Conservation (phyloP, 257 asterid genomes). For the Fraxinus anomala region DNA sequence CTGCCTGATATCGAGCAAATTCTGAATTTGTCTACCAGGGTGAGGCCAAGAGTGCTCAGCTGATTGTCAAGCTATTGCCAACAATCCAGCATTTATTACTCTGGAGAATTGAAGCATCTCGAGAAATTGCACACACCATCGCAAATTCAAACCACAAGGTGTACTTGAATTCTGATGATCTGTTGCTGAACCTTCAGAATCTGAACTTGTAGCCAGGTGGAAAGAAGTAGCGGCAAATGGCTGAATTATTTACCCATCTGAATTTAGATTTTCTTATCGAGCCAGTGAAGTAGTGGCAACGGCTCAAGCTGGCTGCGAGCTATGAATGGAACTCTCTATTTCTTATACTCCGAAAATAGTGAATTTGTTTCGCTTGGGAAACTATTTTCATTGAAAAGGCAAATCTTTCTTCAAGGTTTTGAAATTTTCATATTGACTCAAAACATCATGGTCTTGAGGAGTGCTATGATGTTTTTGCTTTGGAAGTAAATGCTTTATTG, state of each 20-base stretch:
- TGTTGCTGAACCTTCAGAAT: slow-evolving; percentile 48
- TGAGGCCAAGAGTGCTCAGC: slow-evolving; percentile 63
- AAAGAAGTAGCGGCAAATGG: slow-evolving; percentile 10
- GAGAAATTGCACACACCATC: slow-evolving; percentile 41
- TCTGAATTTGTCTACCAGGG: slow-evolving; percentile 40
- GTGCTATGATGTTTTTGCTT: too few relatives aligned
- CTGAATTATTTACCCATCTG: not conserved
- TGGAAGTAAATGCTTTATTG: too few relatives aligned
- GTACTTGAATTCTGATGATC: slow-evolving; percentile 46
- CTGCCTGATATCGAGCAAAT: not conserved
- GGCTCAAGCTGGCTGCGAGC: not conserved
- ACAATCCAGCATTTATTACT: slow-evolving; percentile 54
- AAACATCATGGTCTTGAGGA: too few relatives aligned
- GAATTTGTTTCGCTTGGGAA: not conserved
- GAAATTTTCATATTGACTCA: too few relatives aligned
- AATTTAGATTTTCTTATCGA: not conserved
- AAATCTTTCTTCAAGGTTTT: too few relatives aligned
- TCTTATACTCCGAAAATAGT: not conserved
- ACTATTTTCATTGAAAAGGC: not conserved
- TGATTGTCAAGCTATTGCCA: slow-evolving; percentile 58
- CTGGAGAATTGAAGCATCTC: slow-evolving; percentile 64
- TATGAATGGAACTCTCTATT: not conserved
- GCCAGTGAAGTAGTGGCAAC: not conserved
- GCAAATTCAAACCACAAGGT: slow-evolving; percentile 47
- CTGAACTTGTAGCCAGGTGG: slow-evolving; percentile 10